Base-by-base conservation (phyloP, 768 basidiomycete genomes). In the Coprinellus aureogranulatus region DNA sequence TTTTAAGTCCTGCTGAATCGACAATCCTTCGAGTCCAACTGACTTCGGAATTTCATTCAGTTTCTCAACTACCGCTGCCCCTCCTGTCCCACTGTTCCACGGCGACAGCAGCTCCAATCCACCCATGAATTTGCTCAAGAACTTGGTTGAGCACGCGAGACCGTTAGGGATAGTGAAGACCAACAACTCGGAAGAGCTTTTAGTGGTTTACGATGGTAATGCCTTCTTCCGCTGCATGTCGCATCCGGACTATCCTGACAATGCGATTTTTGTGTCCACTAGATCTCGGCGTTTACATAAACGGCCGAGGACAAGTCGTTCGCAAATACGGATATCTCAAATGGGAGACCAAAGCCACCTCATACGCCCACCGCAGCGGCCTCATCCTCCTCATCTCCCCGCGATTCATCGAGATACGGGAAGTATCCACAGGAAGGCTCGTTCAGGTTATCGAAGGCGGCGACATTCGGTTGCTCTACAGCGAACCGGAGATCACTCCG, bases 401-500 rank as follows among this genome's bases (percentile, higher is more conserved):
- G 16, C 79, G 84, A 55, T 93, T 89, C 68, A 78, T 94, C 64
- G 92, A 94, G 68, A 75, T 93, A 26, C 83, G 92, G 55, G 76
- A 83, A 58, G 72, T 84, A 26, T 70, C 75, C 14, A 87, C 86
- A 1, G 86, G 89, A 3, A 70, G 81, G 51, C 82, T 94, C 20
- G 82, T 86, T n/a, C 92, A 94, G 70, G 88, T 92, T n/a, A 84
- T 93, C 44, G 88, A 90, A 64, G 90, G 79, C 0, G 62, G 65
- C 11, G 88, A 91, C 62, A 80, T 93, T 37, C 83, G 89, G 25
- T 76, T 90, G 27, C 69, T 90, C 48, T 78, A 88, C 66, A 68
- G 73, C 12, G 74, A 79, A 28, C 50, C 57, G 9, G 50, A 16
- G 23, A 12, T 53, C 12, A 47, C 26, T 1, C 34, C 57, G 3